Evolutionary conservation across 163 green algal genomes (phyloP), one percentile per base, ranked within the genome.

Genomic region (Scenedesmus sp.): DNA sequence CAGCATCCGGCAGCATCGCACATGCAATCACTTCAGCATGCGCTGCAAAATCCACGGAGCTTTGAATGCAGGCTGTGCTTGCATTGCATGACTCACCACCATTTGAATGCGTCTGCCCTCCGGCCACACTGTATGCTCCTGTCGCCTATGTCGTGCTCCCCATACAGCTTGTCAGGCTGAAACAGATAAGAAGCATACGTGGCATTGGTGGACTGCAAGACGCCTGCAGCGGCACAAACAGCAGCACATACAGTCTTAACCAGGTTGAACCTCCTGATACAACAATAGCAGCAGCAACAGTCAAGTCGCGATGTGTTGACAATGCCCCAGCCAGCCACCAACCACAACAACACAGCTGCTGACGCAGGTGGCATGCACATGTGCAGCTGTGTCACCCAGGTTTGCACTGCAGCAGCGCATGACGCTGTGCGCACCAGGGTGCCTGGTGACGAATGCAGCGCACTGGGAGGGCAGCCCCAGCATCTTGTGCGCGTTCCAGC

Each of bases 401-500:
- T n/a, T 12, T 70, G 56, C 22, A n/a, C 0, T n/a, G 56, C 22
- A n/a, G n/a, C n/a, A n/a, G n/a, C 56, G 22, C 20, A 16, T 16
- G 22, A 22, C 7, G 56, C 56, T 10, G 2, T 70, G 56, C 56
- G 0, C 22, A 86, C 92, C 92, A 49, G 61, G 43, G 65, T 95
- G 91, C 22, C 86, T 88, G 51, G 91, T 95, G 44, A 96, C 35
- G 46, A 96, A 94, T 10, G 92, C 90, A 46, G 85, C 90, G 90
- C 94, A 96, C 82, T 94, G 90, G 70, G 95, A 53, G 0, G 94
- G 93, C 51, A 94, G 81, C n/a, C 93, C 93, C 87, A 96, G 90
- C 87, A 95, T 89, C 86, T 96, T 96, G 90, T 96, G 94, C 26
- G 94, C 89, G 79, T 95, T 95, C 94, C 93, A 96, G 16, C 87